These are phyloP conservation scores for Candida koratica DNA, from an alignment of 805 yeast genomes.

Conservation along the genomic window DNA sequence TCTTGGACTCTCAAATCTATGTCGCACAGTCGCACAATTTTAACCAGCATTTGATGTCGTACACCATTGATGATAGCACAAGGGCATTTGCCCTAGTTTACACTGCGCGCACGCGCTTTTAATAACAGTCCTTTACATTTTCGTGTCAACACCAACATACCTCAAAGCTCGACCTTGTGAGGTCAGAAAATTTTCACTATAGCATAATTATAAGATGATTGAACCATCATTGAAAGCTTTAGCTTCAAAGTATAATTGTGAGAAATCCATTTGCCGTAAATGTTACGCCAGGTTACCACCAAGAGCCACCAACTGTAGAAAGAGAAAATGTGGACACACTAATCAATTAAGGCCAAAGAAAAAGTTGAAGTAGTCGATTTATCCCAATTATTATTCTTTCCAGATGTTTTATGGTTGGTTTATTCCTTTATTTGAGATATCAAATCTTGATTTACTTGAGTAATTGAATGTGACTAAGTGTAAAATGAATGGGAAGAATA, in stretches of 20 bases:
- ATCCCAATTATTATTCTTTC: conserved; percentile 16
- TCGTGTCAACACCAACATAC: no score
- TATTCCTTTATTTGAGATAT: background rate
- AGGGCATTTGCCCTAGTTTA: no score
- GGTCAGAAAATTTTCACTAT: conserved; percentile 9
- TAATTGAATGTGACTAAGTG: no score
- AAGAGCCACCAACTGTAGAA: conserved; percentile 99
- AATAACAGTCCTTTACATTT: no score
- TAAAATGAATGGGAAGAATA: no score
- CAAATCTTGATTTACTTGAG: no score
- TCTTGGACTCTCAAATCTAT: no score
- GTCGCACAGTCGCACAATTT: no score
- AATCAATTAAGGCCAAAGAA: conserved; percentile 99
- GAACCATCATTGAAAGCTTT: conserved; percentile 99
- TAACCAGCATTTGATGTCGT: no score
- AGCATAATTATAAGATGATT: conserved; percentile 50
- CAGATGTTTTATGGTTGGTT: conserved; percentile 1
- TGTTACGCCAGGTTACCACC: conserved; percentile 99
- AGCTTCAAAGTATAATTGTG: conserved; percentile 99
- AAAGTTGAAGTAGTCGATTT: conserved; percentile 74
- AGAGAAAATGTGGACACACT: conserved; percentile 99
- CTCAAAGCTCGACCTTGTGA: no score
- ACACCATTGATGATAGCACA: no score
- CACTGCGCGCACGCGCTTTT: no score
- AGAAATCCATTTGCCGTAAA: conserved; percentile 97